Base-by-base conservation (phyloP, 2,329 filamentous ascomycete genomes). In the Chaetomiaceae sp. region DNA sequence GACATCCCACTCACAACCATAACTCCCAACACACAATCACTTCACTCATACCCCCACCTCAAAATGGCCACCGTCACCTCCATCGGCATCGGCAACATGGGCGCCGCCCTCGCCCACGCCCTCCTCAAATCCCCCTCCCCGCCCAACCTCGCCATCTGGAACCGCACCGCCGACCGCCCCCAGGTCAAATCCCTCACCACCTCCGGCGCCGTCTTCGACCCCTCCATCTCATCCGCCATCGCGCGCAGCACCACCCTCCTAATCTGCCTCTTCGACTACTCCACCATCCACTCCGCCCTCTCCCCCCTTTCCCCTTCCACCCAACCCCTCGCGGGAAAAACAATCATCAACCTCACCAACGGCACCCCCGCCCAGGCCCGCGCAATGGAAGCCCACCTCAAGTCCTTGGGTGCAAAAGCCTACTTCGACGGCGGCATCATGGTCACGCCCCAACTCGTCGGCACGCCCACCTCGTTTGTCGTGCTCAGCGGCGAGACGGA, bases 381-480 rank as follows among this genome's bases (percentile, higher is more conserved):
- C 34, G 53, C 60, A 3, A 59, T 63, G 52, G 54, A 58, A 7
- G n/a, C 31, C 1, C 54, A 51, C 39, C 38, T 63, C 33, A 56
- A 55, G 29, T 19, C 31, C 4, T 47, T 53, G 27, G 54, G 54
- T 19, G 60, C 55, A 1, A 36, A 39, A 1, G 31, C 31, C 20
- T 67, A 65, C 52, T 60, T 65, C 27, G 66, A 67, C 57, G 65
- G 66, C 39, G 64, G 59, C 31, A 59, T 67, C 50, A 65, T 67
- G 63, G 64, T 64, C 3, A 64, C 64, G 3, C 64, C 65, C 27
- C 56, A 64, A 40, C 55, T 66, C 34, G 57, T 67, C 12, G 64
- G 63, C 37, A 61, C 54, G 11, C 56, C 59, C 1, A 55, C 62
- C 9, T 42, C 58, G 27, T 58, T 61, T 15, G 53, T 66, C 34